phyloP scores from a whole-genome alignment of 2,329 filamentous ascomycete species.

The Nannizziopsis arthrosporioides region DNA sequence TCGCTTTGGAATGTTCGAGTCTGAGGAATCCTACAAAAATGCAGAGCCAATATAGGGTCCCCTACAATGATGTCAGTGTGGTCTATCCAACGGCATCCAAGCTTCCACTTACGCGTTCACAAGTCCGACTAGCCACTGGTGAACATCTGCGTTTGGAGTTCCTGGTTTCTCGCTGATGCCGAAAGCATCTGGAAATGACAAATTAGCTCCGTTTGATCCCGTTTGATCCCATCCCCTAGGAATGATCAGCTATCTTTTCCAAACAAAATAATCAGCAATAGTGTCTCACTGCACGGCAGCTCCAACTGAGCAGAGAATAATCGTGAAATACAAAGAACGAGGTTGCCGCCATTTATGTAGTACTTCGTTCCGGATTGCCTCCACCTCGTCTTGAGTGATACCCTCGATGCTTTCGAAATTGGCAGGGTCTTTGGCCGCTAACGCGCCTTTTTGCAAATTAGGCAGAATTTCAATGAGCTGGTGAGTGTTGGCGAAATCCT shows the following conservation, averaged over 20 bases:
- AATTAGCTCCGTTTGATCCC: conserved; percentile 43
- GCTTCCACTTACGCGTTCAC: conserved; percentile 44
- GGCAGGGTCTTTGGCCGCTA: conserved; percentile 40
- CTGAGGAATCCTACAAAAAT: conserved; percentile 31
- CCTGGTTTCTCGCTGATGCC: conserved; percentile 29
- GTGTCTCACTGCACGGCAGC: conserved; percentile 40
- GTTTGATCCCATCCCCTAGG: conserved; percentile 41
- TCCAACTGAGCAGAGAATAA: conserved; percentile 42
- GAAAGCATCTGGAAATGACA: conserved; percentile 39
- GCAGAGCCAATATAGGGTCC: conserved; percentile 45
- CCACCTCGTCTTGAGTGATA: conserved; percentile 33
- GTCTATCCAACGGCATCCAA: conserved; percentile 32
- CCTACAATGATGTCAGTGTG: conserved; percentile 17
- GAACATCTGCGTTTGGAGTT: conserved; percentile 31
- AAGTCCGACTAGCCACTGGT: conserved; percentile 53
- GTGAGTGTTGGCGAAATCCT: conserved; percentile 33
- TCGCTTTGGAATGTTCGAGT: conserved; percentile 9
- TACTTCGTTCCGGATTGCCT: conserved; percentile 36
- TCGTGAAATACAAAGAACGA: conserved; percentile 38
- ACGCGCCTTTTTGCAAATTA: conserved; percentile 38
- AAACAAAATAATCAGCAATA: background rate
- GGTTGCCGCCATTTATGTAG: conserved; percentile 42
- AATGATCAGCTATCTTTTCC: conserved; percentile 7
- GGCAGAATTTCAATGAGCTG: conserved; percentile 32
- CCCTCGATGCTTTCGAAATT: conserved; percentile 35